Conservation (phyloP, 2,329 filamentous ascomycete species). For the Rosellinia necatrix region DNA sequence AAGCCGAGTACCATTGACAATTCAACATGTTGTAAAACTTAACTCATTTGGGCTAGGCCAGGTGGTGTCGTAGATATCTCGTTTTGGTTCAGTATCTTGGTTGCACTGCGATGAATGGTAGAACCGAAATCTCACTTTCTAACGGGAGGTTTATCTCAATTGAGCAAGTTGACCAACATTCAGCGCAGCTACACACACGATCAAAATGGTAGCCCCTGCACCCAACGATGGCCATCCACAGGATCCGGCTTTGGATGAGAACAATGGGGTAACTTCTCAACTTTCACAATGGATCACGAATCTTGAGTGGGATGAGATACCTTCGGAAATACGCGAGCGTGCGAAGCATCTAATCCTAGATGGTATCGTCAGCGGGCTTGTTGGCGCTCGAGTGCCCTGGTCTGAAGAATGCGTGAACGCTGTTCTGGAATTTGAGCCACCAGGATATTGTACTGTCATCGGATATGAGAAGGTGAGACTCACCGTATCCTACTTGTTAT, state of each 20-base stretch:
- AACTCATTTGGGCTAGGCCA: neutral
- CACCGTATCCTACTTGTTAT: neutral
- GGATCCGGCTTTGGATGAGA: neutral
- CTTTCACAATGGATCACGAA: neutral
- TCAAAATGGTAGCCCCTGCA: neutral
- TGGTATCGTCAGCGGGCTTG: conserved; percentile 46
- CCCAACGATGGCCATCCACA: neutral
- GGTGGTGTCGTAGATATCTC: neutral
- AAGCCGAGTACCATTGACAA: neutral
- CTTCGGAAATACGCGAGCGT: conserved; percentile 34
- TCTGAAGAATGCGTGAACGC: conserved; percentile 44
- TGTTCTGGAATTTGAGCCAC: conserved; percentile 41
- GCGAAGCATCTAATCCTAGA: conserved; percentile 51
- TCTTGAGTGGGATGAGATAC: neutral
- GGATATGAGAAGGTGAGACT: conserved; percentile 37
- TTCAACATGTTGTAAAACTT: neutral
- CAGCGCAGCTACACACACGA: neutral
- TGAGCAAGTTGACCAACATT: neutral
- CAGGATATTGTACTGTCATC: conserved; percentile 34
- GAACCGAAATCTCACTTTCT: neutral
- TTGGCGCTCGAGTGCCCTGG: conserved; percentile 48
- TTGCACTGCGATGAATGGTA: neutral
- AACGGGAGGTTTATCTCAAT: neutral
- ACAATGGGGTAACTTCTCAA: neutral
- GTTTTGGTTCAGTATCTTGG: neutral